Base-by-base conservation (phyloP, 768 basidiomycete species). In the Daedaleopsis sinensis region DNA sequence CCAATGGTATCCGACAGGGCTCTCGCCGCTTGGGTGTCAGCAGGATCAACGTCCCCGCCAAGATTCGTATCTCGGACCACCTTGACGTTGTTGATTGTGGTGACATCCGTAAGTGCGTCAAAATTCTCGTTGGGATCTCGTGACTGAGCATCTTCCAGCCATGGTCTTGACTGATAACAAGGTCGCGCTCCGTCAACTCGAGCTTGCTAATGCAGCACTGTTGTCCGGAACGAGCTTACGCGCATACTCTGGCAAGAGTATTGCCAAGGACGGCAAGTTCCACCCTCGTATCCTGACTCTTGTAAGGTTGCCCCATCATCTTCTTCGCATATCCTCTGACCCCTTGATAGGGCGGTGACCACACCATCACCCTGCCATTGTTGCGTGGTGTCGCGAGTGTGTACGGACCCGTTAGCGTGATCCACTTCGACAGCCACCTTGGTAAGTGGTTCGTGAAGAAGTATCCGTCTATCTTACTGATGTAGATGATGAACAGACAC, bases 311-410 rank as follows among this genome's bases (percentile, higher is more conserved):
- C n/a, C n/a, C n/a, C n/a, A n/a, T n/a, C n/a, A n/a, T n/a, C n/a
- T n/a, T n/a, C n/a, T n/a, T n/a, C n/a, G n/a, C n/a, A n/a, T n/a
- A n/a, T n/a, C n/a, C n/a, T n/a, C n/a, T n/a, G n/a, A n/a, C n/a
- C n/a, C n/a, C n/a, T n/a, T n/a, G n/a, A n/a, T n/a, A n/a, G n/a
- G 94, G 94, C 24, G 94, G 94, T 5, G 94, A 95, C 68, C 94
- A 95, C 72, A 93, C 93, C 16, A 90, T 94, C 64, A 92, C 90
- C 8, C 82, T 94, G 18, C 92, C 93, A 8, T 93, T 95, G 66
- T 81, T 96, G 13, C 88, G 92, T 48, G 84, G 93, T 16, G 74
- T 96, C 46, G 74, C 89, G 75, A 86, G 85, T 68, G 80, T 89
- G 24, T 93, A 94, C 70, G 93, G 93, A 15, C 90, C 90, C 0